phyloP scores from a whole-genome alignment of 768 basidiomycete species.

The Boletus insuetus region DNA sequence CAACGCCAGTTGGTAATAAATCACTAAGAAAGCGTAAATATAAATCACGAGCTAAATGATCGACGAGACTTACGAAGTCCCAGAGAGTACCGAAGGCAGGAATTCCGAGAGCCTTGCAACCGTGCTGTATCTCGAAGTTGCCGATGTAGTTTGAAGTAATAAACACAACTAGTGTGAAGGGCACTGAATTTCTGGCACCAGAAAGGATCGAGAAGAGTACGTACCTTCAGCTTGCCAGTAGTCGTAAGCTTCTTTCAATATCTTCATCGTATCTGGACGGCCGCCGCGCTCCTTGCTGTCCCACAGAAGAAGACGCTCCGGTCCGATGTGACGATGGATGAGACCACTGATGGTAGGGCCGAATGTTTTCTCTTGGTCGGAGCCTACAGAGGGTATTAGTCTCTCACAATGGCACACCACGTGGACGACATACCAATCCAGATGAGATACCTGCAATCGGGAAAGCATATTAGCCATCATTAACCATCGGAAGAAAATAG shows the following conservation, averaged over 20 bases:
- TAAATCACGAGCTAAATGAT: conserved; percentile 1
- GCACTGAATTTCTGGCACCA: not conserved
- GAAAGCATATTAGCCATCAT: not conserved
- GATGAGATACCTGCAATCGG: conserved; percentile 60
- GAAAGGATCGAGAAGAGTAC: not conserved
- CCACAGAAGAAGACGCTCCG: conserved; percentile 74
- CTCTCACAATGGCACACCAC: not conserved
- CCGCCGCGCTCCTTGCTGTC: conserved; percentile 73
- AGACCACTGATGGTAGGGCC: conserved; percentile 75
- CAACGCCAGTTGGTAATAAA: not conserved
- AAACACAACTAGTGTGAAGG: conserved; percentile 54
- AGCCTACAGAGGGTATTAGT: conserved; percentile 43
- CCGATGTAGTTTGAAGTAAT: conserved; percentile 83
- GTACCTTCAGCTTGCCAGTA: conserved; percentile 72
- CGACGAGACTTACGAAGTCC: conserved; percentile 51
- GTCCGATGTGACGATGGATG: conserved; percentile 67
- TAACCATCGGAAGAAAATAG: not conserved
- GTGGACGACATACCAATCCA: conserved; percentile 56
- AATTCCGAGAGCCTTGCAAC: conserved; percentile 67
- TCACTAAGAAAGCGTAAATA: conserved; percentile 21
- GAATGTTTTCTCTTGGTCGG: conserved; percentile 82
- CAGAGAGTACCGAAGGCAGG: conserved; percentile 69
- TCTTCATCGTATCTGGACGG: conserved; percentile 74
- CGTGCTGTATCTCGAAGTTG: conserved; percentile 77
- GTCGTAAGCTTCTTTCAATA: conserved; percentile 65